Percentiles rank a stretch among this genome's conserved stretches.
phyloP scores from a whole-genome alignment of 75 land plant genomes.

The Pinus tabuliformis region DNA sequence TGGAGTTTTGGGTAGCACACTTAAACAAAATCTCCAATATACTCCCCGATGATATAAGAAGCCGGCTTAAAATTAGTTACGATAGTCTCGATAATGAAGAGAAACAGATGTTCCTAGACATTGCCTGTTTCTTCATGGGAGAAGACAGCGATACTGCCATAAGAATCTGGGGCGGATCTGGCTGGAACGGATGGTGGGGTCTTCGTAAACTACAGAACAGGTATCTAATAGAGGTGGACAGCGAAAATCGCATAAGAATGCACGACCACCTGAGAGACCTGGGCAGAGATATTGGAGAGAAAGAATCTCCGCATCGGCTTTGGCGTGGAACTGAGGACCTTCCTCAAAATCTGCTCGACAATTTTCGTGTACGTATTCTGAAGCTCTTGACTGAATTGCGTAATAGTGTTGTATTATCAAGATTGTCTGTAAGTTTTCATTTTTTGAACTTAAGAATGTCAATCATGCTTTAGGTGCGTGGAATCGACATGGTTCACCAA shows the following conservation, averaged over 20 bases:
- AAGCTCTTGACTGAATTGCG: not conserved
- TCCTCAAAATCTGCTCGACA: too few relatives aligned
- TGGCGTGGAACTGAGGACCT: not conserved
- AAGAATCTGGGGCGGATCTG: not conserved
- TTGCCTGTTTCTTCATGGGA: not conserved
- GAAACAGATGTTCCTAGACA: not conserved
- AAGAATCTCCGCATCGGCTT: not conserved
- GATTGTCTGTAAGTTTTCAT: not conserved
- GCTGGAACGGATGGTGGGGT: not conserved
- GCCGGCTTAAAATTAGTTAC: not conserved
- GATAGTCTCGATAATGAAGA: not conserved
- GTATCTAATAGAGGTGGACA: not conserved
- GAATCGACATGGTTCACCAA: not conserved
- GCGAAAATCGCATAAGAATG: not conserved
- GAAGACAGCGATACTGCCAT: not conserved
- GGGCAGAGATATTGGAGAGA: not conserved
- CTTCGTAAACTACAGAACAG: not conserved
- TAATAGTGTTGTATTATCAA: not conserved
- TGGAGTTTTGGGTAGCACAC: not conserved
- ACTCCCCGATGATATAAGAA: not conserved
- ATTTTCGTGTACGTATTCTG: too few relatives aligned
- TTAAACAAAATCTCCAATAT: not conserved
- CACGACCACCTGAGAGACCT: slow-evolving; percentile 1
- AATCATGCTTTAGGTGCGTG: not conserved
- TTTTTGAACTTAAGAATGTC: too few relatives aligned